These are phyloP conservation scores for Shiraia bambusicola DNA, from an alignment of 2,329 filamentous ascomycete genomes.

Conservation along the genomic window DNA sequence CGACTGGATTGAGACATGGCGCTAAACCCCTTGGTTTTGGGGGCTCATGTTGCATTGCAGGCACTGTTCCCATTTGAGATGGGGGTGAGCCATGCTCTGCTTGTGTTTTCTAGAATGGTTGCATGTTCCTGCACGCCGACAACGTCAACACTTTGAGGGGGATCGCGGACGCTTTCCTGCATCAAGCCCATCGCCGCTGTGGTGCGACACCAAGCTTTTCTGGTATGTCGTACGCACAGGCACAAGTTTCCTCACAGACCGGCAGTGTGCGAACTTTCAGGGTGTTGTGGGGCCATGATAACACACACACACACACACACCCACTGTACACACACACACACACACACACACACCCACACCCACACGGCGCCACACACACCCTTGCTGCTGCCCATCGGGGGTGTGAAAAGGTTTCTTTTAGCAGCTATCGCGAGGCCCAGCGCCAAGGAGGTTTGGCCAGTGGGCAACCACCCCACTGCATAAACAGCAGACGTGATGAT, in stretches of 20 bases:
- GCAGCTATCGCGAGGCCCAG: conserved; percentile 2
- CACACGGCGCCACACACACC: too few species aligned
- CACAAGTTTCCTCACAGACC: conserved; percentile 5
- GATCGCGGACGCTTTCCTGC: conserved; percentile 11
- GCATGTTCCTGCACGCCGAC: conserved; percentile 32
- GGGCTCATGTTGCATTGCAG: conserved; percentile 37
- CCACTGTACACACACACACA: too few species aligned
- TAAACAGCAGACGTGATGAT: conserved; percentile 5
- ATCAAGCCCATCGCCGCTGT: conserved; percentile 19
- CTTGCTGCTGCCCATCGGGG: conserved; percentile 4
- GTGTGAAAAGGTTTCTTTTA: conserved; percentile 5
- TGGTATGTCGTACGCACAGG: conserved; percentile 7
- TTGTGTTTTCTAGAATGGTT: conserved; percentile 35
- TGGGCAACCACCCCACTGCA: conserved; percentile 1
- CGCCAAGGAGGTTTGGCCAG: conserved; percentile 9
- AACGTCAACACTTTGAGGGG: conserved; percentile 21
- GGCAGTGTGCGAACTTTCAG: conserved; percentile 5
- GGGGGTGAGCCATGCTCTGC: conserved; percentile 23
- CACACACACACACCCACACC: too few species aligned
- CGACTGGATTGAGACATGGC: not conserved
- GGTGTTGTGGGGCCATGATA: conserved; percentile 4
- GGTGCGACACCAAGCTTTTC: conserved; percentile 24
- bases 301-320: not conserved
- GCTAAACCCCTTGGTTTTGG: too few species aligned
- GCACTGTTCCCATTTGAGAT: conserved; percentile 10